A percentile compares a stretch with the other conserved stretches of the same genome.
Conservation (phyloP, 2,329 filamentous ascomycete genomes). For the Talaromyces rugulosus region DNA sequence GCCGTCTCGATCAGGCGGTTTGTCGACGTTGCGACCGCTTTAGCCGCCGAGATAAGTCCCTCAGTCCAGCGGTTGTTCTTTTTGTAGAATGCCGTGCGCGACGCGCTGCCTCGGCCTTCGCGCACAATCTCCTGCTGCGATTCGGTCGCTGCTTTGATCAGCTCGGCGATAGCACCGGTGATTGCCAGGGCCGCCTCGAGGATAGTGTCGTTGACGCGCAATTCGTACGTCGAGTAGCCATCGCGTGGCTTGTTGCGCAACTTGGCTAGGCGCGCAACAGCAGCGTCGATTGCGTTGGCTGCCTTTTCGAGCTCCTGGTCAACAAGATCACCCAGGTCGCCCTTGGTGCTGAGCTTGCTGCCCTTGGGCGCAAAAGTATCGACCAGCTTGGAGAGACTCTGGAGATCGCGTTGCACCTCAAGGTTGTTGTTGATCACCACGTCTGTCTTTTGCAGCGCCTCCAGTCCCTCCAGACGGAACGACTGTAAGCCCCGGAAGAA, state of each 20-base stretch:
- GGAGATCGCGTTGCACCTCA: conserved; percentile 89
- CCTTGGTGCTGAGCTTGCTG: conserved; percentile 70
- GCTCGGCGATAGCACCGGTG: conserved; percentile 85
- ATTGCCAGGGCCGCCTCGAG: conserved; percentile 89
- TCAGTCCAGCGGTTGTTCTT: conserved; percentile 99
- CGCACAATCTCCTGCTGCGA: conserved; percentile 97
- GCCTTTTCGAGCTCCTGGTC: conserved; percentile 89
- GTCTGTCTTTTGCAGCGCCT: conserved; percentile 88
- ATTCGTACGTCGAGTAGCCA: conserved; percentile 90
- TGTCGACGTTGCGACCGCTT: conserved; percentile 88
- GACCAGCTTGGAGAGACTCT: conserved; percentile 88
- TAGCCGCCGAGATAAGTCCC: conserved; percentile 92
- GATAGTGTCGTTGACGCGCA: conserved; percentile 93
- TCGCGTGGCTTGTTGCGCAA: conserved; percentile 96
- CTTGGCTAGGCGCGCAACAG: conserved; percentile 81
- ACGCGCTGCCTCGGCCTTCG: conserved; percentile 81
- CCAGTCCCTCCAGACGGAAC: conserved; percentile 86
- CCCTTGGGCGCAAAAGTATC: conserved; percentile 88
- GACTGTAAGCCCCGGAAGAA: conserved; percentile 95
- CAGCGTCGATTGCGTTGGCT: conserved; percentile 90
- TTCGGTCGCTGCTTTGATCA: conserved; percentile 90
- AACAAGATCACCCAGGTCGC: conserved; percentile 88
- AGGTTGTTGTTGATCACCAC: conserved; percentile 97
- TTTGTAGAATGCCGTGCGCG: conserved; percentile 95
- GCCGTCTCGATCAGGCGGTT: conserved; percentile 98